A percentile compares a stretch with the other conserved stretches of the same genome.
phyloP scores from a whole-genome alignment of 495 filamentous ascomycete species.

The Echria macrotheca region DNA sequence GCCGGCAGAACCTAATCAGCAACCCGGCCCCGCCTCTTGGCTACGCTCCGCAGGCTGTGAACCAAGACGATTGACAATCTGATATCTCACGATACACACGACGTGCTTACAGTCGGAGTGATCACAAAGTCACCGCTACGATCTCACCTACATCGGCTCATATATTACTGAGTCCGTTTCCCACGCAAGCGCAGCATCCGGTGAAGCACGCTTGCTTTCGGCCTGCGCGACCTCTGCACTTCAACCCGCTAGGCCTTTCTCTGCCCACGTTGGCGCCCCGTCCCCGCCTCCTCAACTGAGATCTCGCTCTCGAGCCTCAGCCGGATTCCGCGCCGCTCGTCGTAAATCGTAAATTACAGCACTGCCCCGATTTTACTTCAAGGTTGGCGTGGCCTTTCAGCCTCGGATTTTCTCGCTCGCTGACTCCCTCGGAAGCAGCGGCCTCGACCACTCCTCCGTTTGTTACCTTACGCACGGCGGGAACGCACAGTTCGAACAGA shows the following conservation, averaged over 20 bases:
- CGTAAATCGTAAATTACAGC: no score
- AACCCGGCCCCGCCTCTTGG: no score
- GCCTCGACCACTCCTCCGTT: no score
- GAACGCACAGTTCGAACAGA: no score
- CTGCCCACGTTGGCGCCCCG: no score
- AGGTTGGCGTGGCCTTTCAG: not conserved
- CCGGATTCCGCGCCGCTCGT: no score
- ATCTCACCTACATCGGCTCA: slow-evolving; percentile 1
- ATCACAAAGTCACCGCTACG: slow-evolving; percentile 1
- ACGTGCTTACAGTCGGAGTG: slow-evolving; percentile 5
- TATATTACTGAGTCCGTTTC: slow-evolving; percentile 3
- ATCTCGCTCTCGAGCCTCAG: no score
- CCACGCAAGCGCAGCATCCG: not conserved
- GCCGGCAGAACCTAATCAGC: no score
- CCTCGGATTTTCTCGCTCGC: not conserved
- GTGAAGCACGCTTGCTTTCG: no score
- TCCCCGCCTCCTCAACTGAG: no score
- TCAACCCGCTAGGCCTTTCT: not conserved
- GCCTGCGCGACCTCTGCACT: not conserved
- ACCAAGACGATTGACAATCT: not conserved
- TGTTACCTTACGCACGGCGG: no score
- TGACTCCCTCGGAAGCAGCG: not conserved
- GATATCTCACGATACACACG: slow-evolving; percentile 9
- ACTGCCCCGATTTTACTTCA: slow-evolving; percentile 1
- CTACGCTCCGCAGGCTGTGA: no score